Conservation (phyloP, 257 asterid species). For the Asclepias syriaca region DNA sequence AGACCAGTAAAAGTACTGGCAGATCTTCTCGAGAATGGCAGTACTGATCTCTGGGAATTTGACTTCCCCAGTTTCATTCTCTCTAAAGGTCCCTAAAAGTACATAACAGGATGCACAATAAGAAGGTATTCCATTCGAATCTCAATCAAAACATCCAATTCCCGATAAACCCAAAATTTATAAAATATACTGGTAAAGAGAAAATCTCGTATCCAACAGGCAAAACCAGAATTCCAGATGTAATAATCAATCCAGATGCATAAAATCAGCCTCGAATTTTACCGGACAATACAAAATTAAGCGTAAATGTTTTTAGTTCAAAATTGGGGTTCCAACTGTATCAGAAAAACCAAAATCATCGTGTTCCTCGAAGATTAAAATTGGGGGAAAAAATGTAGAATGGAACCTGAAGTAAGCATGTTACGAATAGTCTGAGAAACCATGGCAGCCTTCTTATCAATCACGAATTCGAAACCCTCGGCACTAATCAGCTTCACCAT, state of each 20-base stretch:
- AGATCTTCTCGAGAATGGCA: conserved; percentile 78
- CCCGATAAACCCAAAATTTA: not conserved
- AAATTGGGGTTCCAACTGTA: not conserved
- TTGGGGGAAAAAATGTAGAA: not conserved
- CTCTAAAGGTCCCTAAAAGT: conserved; percentile 70
- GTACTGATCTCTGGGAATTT: conserved; percentile 94
- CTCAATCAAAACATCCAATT: not conserved
- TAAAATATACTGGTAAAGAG: not conserved
- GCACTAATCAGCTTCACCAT: conserved; percentile 90
- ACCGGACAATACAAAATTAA: not conserved
- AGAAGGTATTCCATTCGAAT: not conserved
- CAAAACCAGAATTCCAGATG: not conserved
- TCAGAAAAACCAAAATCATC: not conserved
- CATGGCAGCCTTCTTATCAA: conserved; percentile 92
- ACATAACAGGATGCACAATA: not conserved
- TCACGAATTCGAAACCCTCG: conserved; percentile 87
- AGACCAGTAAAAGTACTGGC: conserved; percentile 97
- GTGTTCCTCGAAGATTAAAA: not conserved
- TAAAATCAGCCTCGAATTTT: not conserved
- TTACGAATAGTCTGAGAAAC: conserved; percentile 97
- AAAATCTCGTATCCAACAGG: not conserved
- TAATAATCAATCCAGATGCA: not conserved
- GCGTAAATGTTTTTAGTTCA: not conserved
- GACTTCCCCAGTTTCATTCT: conserved; percentile 75
- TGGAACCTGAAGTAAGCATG: conserved; percentile 95